These are phyloP conservation scores for Boechera stricta DNA, from an alignment of 345 rosid genomes.

Conservation along the genomic window DNA sequence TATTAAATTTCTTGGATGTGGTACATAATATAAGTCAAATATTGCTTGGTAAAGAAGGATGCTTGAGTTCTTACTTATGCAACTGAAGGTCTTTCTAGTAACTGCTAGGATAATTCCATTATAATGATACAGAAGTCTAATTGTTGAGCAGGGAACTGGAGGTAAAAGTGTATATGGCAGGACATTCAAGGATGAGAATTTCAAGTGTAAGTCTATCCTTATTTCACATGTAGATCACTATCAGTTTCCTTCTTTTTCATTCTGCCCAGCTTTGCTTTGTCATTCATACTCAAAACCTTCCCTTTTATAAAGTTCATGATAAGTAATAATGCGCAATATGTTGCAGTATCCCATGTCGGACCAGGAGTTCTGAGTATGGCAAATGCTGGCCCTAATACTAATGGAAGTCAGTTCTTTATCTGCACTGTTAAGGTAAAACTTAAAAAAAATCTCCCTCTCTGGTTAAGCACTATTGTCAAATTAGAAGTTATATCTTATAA, in stretches of 20 bases:
- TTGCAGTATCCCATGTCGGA: slow-evolving; percentile 86
- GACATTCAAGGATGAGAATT: slow-evolving; percentile 94
- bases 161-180: slow-evolving; percentile 98
- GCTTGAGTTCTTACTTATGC: background rate
- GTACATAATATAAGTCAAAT: background rate
- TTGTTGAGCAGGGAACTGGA: slow-evolving; percentile 90
- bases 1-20: background rate
- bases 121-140: slow-evolving; percentile 37
- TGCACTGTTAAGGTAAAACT: slow-evolving; percentile 89
- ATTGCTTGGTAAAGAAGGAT: too few species aligned
- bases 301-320: background rate
- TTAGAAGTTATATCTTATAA: slow-evolving; percentile 7
- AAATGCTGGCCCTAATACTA: slow-evolving; percentile 99
- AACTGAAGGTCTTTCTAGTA: background rate
- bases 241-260: slow-evolving; percentile 1
- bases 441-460: background rate
- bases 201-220: slow-evolving; percentile 74
- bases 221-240: background rate
- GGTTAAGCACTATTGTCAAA: background rate
- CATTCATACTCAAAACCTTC: slow-evolving; percentile 14
- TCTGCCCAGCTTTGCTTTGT: slow-evolving; percentile 12
- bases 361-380: slow-evolving; percentile 99
- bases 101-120: slow-evolving; percentile 12
- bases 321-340: slow-evolving; percentile 28
- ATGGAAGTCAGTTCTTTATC: slow-evolving; percentile 97